Base-by-base conservation (phyloP, 306 rosid species). In the Lathyrus sativus region DNA sequence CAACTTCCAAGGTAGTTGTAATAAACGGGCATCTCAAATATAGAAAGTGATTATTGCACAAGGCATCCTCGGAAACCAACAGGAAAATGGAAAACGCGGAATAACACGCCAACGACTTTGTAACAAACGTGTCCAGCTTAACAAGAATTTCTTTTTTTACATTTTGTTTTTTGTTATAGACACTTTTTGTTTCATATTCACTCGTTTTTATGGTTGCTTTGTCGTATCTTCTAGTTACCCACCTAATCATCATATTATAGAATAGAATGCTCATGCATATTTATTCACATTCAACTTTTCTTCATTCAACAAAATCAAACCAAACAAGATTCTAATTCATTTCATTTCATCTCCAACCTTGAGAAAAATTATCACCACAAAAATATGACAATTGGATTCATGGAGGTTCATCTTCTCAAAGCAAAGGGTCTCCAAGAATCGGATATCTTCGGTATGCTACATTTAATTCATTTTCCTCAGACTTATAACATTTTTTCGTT, bases 351-450 rank as follows among this genome's bases (percentile, higher is more conserved):
- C 14, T 54, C 4, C 35, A 28, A 2, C 0, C 0, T 22, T 11
- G 31, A 48, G 19, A 17, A 61, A 12, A 12, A 4, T 43, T 43
- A 35, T 4, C 14, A 12, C 12, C 11, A 49, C 31, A 69, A 33
- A 76, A 60, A 69, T 3, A 81, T 81, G 82, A 42, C 85, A 18
- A 69, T 77, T 65, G 85, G 85, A 28, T 37, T 64, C 11, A 77
- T 81, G 85, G 85, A 81, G 42, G 85, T 81, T 56, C n/a, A 42
- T 68, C 46, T 81, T 11, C 38, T 77, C 10, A 81, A 73, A 53
- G 85, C 91, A 10, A 92, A 84, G 78, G 88, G 83, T 4, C 90
- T 92, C 72, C 82, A 76, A 28, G 79, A 80, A 49, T 45, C 72
- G 9, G 91, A 92, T 84, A 24, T 88, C 45, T 46, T 89, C 35